Evolutionary conservation across 768 basidiomycete species (phyloP), one percentile per base, ranked within the genome.

Genomic region (Leucosporidium creatinivorum): DNA sequence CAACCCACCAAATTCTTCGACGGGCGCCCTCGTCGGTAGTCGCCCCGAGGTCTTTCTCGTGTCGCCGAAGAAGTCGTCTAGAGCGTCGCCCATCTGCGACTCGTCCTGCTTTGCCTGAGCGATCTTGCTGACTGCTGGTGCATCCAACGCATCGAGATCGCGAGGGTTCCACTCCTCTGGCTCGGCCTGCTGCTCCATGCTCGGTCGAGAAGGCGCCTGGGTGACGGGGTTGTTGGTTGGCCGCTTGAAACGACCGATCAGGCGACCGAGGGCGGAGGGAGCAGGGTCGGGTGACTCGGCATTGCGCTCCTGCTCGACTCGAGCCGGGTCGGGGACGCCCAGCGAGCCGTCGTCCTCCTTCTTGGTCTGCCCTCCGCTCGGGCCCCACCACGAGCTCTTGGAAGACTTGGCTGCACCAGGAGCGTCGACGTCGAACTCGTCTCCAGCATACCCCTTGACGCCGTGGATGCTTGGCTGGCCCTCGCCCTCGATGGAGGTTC

Each of bases 61-160:
- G 50, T 64, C 91, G 48, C 92, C 93, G 68, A 97, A 94, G 54
- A 87, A 90, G 69, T 82, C 84, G 8, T 91, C 89, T 4, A 88
- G 85, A 61, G 81, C 83, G 81, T 88, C 90, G 67, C 89, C 88
- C 60, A 85, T 84, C 1, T 93, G 91, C 77, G 88, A 86, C 67
- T 84, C 86, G 28, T 91, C 91, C 73, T 86, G 86, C 68, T 85
- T 83, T 7, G 85, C 82, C 70, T 91, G 87, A 17, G 48, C 28
- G 9, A 36, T 49, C 21, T 30, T n/a, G 15, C 44, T 25, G n/a
- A 59, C 39, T 13, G 39, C 36, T 3, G 15, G n/a, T 28, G 19
- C 58, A n/a, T n/a, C n/a, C 39, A 44, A 44, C 3, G 39, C 51
- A n/a, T 61, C 25, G 48, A 49, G 47, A 5, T 50, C 21, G 21